Base-by-base conservation (phyloP, 805 yeast genomes). In the Sungouiella blattae region DNA sequence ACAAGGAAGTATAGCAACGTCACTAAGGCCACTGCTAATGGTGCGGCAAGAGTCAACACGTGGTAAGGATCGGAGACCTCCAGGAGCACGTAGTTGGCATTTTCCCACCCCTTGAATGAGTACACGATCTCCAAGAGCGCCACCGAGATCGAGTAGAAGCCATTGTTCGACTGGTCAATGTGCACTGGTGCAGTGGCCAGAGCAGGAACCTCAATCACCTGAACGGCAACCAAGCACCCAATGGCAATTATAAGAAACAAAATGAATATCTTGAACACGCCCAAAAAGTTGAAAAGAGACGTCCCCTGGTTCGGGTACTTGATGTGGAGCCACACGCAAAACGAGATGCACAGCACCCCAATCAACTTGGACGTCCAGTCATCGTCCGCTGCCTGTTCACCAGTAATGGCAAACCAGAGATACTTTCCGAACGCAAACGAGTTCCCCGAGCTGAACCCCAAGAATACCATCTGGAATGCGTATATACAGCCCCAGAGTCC, bases 21-120 rank as follows among this genome's bases (percentile, higher is more conserved):
- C 9, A 78, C 76, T 11, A 71, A 46, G 1, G 68, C 46, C 9
- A 79, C 77, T 3, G 84, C 79, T 13, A 72, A 49, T 0, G 84
- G 79, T 1, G 84, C 85, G 0, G 83, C 80, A 3, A 74, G 58
- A n/a, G 73, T 69, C 35, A 78, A 62, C 0, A 81, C 78, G 21
- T 69, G 65, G 28, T 68, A 67, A 0, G 86, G 86, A 43, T 78
- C 66, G 12, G 65, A 63, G 28, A 79, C 69, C 46, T 79, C 85
- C 40, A 72, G 70, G 33, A 79, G 57, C 1, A 79, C 86, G 44
- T 77, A 73, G 49, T 80, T 80, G 28, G 80, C 80, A 44, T 79
- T 79, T 44, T 80, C 85, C 84, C 85, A 79, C 4, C 86, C 86
- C 40, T 78, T 73, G 55, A 77, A 79, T 0, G 84, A 77, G 49